Evolutionary conservation across 306 rosid genomes (phyloP).

Genomic region (Vigna mungo): DNA sequence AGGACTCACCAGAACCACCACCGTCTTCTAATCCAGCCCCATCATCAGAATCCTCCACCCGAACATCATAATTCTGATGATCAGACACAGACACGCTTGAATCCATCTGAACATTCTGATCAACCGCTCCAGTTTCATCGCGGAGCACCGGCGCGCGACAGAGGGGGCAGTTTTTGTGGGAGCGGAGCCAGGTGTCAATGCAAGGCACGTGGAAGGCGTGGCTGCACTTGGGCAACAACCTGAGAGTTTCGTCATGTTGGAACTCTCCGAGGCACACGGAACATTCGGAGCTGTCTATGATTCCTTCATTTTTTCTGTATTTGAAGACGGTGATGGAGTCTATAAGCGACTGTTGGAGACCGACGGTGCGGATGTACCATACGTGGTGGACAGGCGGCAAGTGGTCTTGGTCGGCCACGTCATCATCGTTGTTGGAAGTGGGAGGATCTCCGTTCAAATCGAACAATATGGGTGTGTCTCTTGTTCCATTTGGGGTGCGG

Average conservation of each 20-base stretch:
- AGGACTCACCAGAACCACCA: constrained; percentile 17
- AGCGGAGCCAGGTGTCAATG: constrained; percentile 54
- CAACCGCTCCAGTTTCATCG: constrained; percentile 18
- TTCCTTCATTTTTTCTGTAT: constrained; percentile 61
- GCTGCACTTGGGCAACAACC: constrained; percentile 77
- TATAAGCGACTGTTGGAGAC: constrained; percentile 66
- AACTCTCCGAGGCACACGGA: constrained; percentile 84
- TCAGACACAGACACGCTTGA: constrained; percentile 31
- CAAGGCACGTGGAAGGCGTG: constrained; percentile 64
- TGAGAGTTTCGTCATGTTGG: constrained; percentile 64
- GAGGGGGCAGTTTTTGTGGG: constrained; percentile 52
- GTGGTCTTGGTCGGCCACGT: constrained; percentile 48
- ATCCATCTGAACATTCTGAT: constrained; percentile 16
- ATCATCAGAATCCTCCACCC: constrained; percentile 38
- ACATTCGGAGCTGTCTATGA: constrained; percentile 76
- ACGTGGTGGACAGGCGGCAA: constrained; percentile 55
- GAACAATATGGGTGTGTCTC: constrained; percentile 48
- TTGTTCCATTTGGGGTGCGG: constrained; percentile 5
- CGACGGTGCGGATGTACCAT: constrained; percentile 68
- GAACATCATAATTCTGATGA: constrained; percentile 34
- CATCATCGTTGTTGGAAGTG: not conserved
- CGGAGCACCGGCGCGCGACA: constrained; percentile 58
- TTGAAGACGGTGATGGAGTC: constrained; percentile 68
- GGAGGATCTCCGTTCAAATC: constrained; percentile 42
- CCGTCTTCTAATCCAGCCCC: constrained; percentile 38